phyloP scores from a whole-genome alignment of 2,329 filamentous ascomycete species.

The Aspergillus hortae region DNA sequence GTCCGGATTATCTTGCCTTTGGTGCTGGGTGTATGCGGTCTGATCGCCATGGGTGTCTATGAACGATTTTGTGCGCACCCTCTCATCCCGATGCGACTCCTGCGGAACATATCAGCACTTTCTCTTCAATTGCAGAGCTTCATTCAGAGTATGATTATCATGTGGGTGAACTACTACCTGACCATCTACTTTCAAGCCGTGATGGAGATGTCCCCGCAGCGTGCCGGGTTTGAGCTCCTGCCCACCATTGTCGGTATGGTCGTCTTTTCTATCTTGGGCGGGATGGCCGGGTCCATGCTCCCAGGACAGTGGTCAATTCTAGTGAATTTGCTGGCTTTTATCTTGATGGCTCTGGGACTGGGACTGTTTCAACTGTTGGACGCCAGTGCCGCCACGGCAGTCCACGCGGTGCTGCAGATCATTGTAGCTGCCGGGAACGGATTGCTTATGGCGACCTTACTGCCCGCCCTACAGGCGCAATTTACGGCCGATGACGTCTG shows the following conservation, averaged over 20 bases:
- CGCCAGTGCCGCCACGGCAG: background rate
- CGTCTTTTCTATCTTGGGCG: background rate
- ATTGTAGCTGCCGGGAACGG: background rate
- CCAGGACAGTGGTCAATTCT: background rate
- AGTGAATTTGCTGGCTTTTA: background rate
- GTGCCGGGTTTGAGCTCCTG: background rate
- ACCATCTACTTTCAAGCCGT: background rate
- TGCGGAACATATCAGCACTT: background rate
- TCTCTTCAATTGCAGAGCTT: background rate
- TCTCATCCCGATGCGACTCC: background rate
- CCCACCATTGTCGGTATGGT: background rate
- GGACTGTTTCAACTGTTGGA: background rate
- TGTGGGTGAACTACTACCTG: background rate
- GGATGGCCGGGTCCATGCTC: background rate
- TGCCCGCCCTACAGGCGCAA: background rate
- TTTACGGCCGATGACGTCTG: background rate
- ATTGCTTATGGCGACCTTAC: background rate
- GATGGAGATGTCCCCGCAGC: background rate
- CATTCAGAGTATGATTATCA: background rate
- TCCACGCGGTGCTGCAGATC: background rate
- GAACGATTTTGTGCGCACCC: background rate
- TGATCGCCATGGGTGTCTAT: background rate
- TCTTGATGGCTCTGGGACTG: background rate
- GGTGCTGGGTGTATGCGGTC: constrained; percentile 47
- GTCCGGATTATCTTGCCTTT: constrained; percentile 57